Evolutionary conservation across 176 grass and related monocot genomes (phyloP), one percentile per base, ranked within the genome.

Genomic region (Secale cereale): DNA sequence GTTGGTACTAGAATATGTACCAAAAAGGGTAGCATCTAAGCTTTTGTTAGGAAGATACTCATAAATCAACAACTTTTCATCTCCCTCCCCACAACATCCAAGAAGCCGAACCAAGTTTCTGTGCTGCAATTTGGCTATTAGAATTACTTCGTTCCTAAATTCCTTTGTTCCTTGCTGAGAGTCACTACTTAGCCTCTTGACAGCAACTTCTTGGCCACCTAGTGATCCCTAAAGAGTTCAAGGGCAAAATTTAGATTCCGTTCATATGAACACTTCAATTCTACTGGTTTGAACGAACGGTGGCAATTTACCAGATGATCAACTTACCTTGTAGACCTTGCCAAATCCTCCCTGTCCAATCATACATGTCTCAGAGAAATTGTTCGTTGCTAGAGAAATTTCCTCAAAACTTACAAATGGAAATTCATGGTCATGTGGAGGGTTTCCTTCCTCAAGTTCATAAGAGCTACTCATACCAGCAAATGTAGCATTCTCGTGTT

Each of bases 321-420:
- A 5, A 33, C 1, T 19, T 88, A 92, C 90, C 83, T 88, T 89
- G 12, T 86, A 92, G 37, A 92, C 86, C 32, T 78, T 85, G 12
- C 82, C 78, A 13, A 92, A 92, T 59, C 83, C 86, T 68, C 78
- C 90, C 56, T 88, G 22, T 29, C 90, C 86, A 36, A 88, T 72
- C 86, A 79, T 63, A 36, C 6, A 86, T 22, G 85, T 11, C 36
- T 64, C 33, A 0, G 83, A 70, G 61, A 92, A 92, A 35, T 81
- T 78, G 28, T 70, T 5, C 1, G 83, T 92, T 9, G 91, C 87
- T 16, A 20, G 7, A 0, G 40, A 3, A 29, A 92, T 59, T 7
- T 45, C 65, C 16, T 81, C n/a, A 10, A 77, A 92, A 4, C 15
- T 64, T 0, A 92, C 61, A 29, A 89, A 76, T 39, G 87, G 64